Percentiles rank a stretch among this genome's conserved stretches.
phyloP scores from a whole-genome alignment of 192 early-diverging fungal genomes.

The Phlyctochytrium planicorne region DNA sequence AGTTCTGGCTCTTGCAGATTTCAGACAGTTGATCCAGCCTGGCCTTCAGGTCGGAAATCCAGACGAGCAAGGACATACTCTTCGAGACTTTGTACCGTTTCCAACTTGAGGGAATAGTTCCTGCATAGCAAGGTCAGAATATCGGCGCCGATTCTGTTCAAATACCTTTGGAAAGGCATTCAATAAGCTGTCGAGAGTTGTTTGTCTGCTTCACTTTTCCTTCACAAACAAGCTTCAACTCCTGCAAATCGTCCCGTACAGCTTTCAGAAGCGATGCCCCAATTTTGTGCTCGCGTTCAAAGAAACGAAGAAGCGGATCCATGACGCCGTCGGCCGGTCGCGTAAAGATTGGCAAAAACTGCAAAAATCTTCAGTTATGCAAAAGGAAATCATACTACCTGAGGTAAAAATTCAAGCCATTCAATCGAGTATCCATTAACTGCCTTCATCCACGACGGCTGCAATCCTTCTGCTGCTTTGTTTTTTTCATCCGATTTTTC shows the following conservation, averaged over 20 bases:
- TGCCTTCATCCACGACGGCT: conserved; percentile 78
- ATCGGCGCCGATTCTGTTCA: neutral
- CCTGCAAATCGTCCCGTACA: conserved; percentile 67
- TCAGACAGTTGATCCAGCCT: conserved; percentile 65
- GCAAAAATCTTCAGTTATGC: conserved; percentile 18
- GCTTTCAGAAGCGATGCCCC: conserved; percentile 55
- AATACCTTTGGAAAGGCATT: conserved; percentile 62
- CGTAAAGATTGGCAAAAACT: conserved; percentile 23
- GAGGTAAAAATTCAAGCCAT: conserved; percentile 63
- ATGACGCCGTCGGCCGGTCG: conserved; percentile 35
- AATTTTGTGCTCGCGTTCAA: conserved; percentile 75
- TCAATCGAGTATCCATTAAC: conserved; percentile 50
- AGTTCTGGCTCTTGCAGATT: conserved; percentile 32
- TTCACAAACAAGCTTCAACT: conserved; percentile 64
- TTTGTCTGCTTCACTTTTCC: conserved; percentile 88
- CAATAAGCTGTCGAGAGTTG: conserved; percentile 70
- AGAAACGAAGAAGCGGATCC: conserved; percentile 79
- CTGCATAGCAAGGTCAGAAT: conserved; percentile 29
- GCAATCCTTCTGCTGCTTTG: conserved; percentile 29
- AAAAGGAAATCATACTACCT: conserved; percentile 24
- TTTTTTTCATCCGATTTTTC: conserved; percentile 25
- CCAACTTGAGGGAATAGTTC: conserved; percentile 73
- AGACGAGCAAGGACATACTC: conserved; percentile 59
- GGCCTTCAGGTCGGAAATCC: conserved; percentile 71
- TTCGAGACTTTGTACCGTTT: conserved; percentile 61